phyloP scores from a whole-genome alignment of 352 stramenopile species.

The Thalassiosira delicatula region DNA sequence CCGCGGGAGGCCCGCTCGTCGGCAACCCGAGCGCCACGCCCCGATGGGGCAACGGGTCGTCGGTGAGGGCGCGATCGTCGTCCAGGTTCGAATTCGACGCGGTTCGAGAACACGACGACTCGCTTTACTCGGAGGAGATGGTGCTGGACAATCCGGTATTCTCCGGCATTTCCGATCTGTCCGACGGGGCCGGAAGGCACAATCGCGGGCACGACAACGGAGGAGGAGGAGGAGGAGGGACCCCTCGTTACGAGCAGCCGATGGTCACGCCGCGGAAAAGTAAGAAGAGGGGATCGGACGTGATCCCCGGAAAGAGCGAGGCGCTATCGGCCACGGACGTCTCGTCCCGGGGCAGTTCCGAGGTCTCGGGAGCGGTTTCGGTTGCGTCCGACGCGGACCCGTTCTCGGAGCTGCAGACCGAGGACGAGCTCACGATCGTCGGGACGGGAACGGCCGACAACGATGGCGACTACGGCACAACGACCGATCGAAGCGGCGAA shows the following conservation, averaged over 20 bases:
- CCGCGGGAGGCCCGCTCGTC: no score
- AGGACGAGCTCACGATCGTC: background rate
- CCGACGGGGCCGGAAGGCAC: background rate
- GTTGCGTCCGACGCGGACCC: slow-evolving; percentile 28
- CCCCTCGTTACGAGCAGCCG: slow-evolving; percentile 12
- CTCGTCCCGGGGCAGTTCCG: background rate
- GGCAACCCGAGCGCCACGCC: no score
- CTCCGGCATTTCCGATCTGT: slow-evolving; percentile 8
- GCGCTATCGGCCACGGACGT: background rate
- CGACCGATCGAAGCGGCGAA: background rate
- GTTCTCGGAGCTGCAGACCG: slow-evolving; percentile 5
- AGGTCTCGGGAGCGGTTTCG: background rate
- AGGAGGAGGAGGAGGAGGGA: slow-evolving; percentile 17
- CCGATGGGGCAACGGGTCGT: no score
- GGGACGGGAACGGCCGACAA: background rate
- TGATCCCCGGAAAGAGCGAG: background rate
- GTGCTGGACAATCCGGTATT: no score
- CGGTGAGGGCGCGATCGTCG: no score
- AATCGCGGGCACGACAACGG: no score
- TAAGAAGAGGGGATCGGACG: background rate
- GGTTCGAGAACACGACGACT: no score
- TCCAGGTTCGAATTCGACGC: background rate
- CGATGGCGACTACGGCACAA: background rate
- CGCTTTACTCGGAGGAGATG: no score
- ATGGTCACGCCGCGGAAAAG: background rate